A percentile compares a stretch with the other conserved stretches of the same genome.
These are phyloP conservation scores for Clitopilus passeckerianus DNA, from an alignment of 768 basidiomycete genomes.

Conservation along the genomic window DNA sequence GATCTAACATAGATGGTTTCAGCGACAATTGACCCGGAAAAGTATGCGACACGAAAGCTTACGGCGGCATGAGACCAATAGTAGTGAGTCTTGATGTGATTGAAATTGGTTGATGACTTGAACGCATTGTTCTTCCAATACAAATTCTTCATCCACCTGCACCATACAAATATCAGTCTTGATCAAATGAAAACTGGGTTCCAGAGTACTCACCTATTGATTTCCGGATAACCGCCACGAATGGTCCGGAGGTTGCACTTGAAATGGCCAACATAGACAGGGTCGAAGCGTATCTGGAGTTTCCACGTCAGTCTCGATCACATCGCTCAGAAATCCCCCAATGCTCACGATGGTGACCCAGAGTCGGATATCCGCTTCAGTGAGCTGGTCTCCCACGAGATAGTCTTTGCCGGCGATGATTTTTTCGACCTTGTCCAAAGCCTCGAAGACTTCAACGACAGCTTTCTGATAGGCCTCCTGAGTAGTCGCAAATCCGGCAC, in stretches of 20 bases:
- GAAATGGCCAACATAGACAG: constrained; percentile 89
- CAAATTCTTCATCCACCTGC: constrained; percentile 76
- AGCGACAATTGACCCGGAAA: neutral
- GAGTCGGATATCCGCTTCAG: constrained; percentile 81
- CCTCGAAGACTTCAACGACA: constrained; percentile 68
- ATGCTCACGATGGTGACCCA: constrained; percentile 85
- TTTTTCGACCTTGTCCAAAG: constrained; percentile 79
- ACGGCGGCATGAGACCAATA: constrained; percentile 58
- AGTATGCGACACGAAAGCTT: constrained; percentile 4
- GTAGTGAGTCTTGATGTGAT: constrained; percentile 80
- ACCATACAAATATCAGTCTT: neutral
- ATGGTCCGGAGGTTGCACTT: constrained; percentile 89
- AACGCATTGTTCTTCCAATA: constrained; percentile 93
- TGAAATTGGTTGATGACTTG: constrained; percentile 81
- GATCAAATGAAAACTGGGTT: neutral
- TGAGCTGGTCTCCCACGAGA: constrained; percentile 77
- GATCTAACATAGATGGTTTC: constrained; percentile 38
- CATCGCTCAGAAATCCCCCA: neutral
- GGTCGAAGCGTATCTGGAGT: constrained; percentile 77
- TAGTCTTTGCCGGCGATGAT: constrained; percentile 76
- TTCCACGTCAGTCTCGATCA: neutral
- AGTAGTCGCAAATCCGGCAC: constrained; percentile 78
- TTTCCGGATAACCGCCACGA: constrained; percentile 80
- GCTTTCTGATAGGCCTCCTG: constrained; percentile 79
- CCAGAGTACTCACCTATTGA: constrained; percentile 50